Evolutionary conservation across 2,329 filamentous ascomycete species (phyloP), one percentile per base, ranked within the genome.

Genomic region (Ophioceras dolichostomum): DNA sequence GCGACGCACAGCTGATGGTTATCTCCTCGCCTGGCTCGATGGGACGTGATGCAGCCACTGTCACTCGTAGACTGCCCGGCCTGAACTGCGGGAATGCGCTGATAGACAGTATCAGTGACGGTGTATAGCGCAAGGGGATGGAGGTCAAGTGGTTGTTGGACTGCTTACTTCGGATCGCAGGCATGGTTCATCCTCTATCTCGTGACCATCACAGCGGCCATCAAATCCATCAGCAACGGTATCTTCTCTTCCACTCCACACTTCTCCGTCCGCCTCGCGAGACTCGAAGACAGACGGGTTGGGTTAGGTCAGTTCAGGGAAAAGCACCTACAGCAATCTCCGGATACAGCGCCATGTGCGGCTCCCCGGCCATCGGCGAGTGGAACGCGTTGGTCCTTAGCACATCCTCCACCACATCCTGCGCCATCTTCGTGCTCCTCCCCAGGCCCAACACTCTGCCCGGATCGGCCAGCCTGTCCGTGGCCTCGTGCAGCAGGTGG

Each of bases 111-210:
- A 30, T n/a, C n/a, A n/a, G n/a, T n/a, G n/a, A n/a, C n/a, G n/a
- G n/a, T n/a, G n/a, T n/a, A n/a, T n/a, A n/a, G n/a, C n/a, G n/a
- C 22, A 21, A 10, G 21, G 14, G 8, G 16, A 6, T 4, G 45
- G n/a, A 26, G 7, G 22, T 26, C 12, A 18, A 10, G 16, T 10
- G n/a, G n/a, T n/a, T n/a, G n/a, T n/a, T n/a, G n/a, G n/a, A n/a
- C n/a, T n/a, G n/a, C 54, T 45, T 41, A 57, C 55, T 56, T 57
- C 32, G 56, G 55, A 13, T 45, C 51, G 34, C 55, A 58, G 8
- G 47, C 54, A 31, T 59, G 56, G 37, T 58, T 59, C 20, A 52
- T 51, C 22, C 47, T 41, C 45, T 49, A 26, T 8, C 12, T 2
- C 10, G n/a, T n/a, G n/a, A n/a, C 5, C 14, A 30, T 7, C n/a